Evolutionary conservation across 2,329 filamentous ascomycete species (phyloP), one percentile per base, ranked within the genome.

Genomic region (Trichoderma afroharzianum): DNA sequence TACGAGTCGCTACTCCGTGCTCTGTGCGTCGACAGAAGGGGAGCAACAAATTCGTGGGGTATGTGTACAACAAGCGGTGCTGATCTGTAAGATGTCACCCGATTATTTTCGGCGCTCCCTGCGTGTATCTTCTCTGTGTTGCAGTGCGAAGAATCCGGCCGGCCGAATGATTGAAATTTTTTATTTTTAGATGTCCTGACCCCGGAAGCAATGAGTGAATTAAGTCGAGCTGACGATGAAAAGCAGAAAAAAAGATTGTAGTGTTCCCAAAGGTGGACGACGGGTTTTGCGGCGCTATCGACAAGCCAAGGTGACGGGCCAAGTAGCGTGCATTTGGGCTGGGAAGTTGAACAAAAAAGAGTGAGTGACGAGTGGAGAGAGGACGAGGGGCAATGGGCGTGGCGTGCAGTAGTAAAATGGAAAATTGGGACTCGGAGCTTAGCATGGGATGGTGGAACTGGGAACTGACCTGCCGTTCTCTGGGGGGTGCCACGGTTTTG

Each of bases 271-370:
- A 50, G 36, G 59, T 58, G 64, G 59, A 72, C 50, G 43, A 71
- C 26, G 57, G 33, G 39, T 53, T 59, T 39, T 62, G 68, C 55
- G 68, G 71, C 71, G 71, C 71, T 72, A 72, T 72, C 61, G 71
- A 68, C 71, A 57, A 71, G 71, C 71, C 71, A 71, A 72, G 68
- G 71, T 70, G 67, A 72, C 53, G 68, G 71, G 71, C 64, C 50
- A 53, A 61, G 71, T 69, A 70, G 71, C 67, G 50, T 72, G 71
- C 66, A 72, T 72, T 61, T 63, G 71, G 67, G 59, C 67, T 70
- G 67, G 59, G 36, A 70, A 33, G 66, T 36, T 33, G 39, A 64
- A 59, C 47, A 47, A 43, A 70, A 72, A 68, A 70, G 58, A 72
- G 33, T 55, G 70, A 66, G 68, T 66, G 68, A 63, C 47, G 47